Conservation (phyloP, 2,329 filamentous ascomycete genomes). For the Talaromyces islandicus region DNA sequence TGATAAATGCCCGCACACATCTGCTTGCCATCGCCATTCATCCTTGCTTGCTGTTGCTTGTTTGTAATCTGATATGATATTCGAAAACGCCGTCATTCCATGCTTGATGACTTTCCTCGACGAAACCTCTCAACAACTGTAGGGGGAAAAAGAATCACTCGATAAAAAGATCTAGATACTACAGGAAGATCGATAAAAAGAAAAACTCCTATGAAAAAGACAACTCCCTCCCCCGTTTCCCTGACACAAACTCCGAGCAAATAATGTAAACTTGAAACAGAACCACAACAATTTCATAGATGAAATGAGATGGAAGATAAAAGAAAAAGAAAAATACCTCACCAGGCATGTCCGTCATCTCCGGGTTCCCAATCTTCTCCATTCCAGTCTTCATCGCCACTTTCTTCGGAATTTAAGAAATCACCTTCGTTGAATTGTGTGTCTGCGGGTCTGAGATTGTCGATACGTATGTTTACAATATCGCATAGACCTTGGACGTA, state of each 20-base stretch:
- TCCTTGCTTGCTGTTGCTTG: neutral
- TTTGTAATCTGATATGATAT: neutral
- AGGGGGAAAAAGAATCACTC: neutral
- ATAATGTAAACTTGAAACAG: neutral
- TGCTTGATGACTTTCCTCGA: neutral
- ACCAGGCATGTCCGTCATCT: conserved; percentile 24
- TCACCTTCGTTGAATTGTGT: conserved; percentile 53
- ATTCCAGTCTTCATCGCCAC: conserved; percentile 58
- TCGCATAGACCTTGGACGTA: conserved; percentile 54
- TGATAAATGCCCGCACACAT: neutral
- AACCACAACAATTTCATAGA: neutral
- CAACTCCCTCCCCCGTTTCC: neutral
- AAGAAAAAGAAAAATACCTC: neutral
- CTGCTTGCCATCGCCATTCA: neutral
- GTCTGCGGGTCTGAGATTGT: conserved; percentile 56
- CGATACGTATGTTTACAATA: conserved; percentile 54
- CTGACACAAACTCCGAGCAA: neutral
- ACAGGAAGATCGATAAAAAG: neutral
- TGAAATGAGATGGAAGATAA: neutral
- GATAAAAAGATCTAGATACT: neutral
- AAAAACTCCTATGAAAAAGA: neutral
- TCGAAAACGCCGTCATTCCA: neutral
- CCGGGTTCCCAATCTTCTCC: conserved; percentile 23
- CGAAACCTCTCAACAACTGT: neutral
- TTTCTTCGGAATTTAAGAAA: conserved; percentile 55